phyloP scores from a whole-genome alignment of 1,284 basidiomycete genomes.

The Grifola frondosa region DNA sequence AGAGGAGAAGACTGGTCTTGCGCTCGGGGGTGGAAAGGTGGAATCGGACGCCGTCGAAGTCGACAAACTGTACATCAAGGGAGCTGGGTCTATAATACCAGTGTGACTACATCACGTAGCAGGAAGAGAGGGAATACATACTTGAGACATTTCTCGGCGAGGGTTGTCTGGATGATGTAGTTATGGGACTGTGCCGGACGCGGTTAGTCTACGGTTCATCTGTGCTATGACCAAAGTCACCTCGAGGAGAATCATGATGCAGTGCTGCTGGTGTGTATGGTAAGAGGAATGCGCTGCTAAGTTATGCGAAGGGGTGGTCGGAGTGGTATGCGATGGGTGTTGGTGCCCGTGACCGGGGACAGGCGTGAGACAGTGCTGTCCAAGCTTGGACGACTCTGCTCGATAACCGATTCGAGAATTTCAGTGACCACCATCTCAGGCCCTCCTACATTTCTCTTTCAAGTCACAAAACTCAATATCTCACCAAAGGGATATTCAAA shows the following conservation, averaged over 20 bases:
- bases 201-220: neutral
- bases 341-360: conserved; percentile 15
- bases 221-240: conserved; percentile 35
- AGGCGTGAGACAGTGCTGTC: conserved; percentile 21
- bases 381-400: conserved; percentile 7
- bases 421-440: conserved; percentile 8
- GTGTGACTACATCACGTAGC: conserved; percentile 9
- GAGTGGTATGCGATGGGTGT: too few relatives aligned
- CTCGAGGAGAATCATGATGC: conserved; percentile 70
- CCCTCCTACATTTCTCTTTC: conserved; percentile 1
- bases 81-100: conserved; percentile 68
- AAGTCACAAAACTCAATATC: too few relatives aligned
- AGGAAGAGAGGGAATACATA: conserved; percentile 36
- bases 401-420: conserved; percentile 21
- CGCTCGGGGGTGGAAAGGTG: conserved; percentile 86
- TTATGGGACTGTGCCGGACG: conserved; percentile 75
- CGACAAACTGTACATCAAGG: conserved; percentile 94
- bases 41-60: conserved; percentile 97
- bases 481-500: conserved; percentile 20
- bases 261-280: neutral
- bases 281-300: conserved; percentile 1
- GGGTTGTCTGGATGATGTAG: conserved; percentile 89
- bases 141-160: conserved; percentile 90
- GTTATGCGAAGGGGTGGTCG: conserved; percentile 1
- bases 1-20: conserved; percentile 81